Conservation (phyloP, 2,329 filamentous ascomycete genomes). For the Zasmidium cellare region DNA sequence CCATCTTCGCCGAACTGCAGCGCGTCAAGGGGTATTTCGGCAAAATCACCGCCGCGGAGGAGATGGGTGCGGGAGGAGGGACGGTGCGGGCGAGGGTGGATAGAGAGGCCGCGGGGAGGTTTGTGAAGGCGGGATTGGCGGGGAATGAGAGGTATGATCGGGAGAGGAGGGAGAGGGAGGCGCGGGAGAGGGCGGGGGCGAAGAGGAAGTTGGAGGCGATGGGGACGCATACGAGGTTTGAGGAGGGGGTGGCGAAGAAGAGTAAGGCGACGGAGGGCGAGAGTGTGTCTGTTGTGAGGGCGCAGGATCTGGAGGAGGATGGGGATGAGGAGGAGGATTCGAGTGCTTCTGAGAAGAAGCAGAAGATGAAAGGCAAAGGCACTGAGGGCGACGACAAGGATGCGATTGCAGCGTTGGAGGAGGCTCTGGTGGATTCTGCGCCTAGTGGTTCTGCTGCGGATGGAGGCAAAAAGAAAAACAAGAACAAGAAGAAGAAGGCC, state of each 20-base stretch:
- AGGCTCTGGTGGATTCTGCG: neutral
- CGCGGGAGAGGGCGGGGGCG: constrained; percentile 37
- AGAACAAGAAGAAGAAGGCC: neutral
- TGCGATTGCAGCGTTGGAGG: neutral
- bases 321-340: constrained; percentile 8
- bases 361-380: neutral
- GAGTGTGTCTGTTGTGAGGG: constrained; percentile 13
- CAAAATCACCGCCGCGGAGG: constrained; percentile 80
- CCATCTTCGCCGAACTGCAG: constrained; percentile 80
- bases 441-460: too few species aligned
- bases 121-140: constrained; percentile 77
- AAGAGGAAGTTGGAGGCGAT: constrained; percentile 37
- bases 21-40: constrained; percentile 88
- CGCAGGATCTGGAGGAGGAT: constrained; percentile 15
- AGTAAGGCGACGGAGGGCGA: constrained; percentile 29
- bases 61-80: constrained; percentile 15
- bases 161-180: constrained; percentile 38
- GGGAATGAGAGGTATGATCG: constrained; percentile 49
- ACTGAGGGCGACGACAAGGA: neutral
- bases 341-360: neutral
- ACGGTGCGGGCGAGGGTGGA: constrained; percentile 59
- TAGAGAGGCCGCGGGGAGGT: constrained; percentile 74
- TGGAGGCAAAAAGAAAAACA: neutral
- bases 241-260: constrained; percentile 32
- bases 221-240: constrained; percentile 37